phyloP scores from a whole-genome alignment of 805 yeast genomes.

The Metschnikowia rubicola region DNA sequence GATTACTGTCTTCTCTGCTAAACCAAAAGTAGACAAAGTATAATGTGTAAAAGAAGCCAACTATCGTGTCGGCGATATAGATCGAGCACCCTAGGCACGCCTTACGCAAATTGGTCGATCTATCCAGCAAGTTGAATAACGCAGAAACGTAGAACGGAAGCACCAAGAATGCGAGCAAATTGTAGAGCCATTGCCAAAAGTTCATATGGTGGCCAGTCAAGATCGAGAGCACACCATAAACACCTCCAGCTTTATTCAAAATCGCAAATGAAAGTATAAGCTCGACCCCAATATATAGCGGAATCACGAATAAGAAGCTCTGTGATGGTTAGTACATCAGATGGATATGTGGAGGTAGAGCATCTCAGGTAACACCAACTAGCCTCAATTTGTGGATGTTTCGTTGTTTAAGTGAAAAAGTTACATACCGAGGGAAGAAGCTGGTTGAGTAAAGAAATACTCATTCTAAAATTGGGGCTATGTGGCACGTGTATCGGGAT shows the following conservation, averaged over 20 bases:
- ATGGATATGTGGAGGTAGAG: too few relatives aligned
- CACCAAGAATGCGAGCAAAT: slow-evolving; percentile 58
- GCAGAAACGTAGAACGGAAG: slow-evolving; percentile 67
- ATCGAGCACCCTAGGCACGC: slow-evolving; percentile 61
- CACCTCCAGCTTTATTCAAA: slow-evolving; percentile 84
- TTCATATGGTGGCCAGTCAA: slow-evolving; percentile 87
- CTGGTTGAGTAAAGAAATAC: slow-evolving; percentile 3
- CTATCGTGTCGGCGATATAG: slow-evolving; percentile 63
- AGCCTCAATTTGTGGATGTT: neutral
- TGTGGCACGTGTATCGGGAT: neutral
- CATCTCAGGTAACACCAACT: neutral
- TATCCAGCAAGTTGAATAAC: slow-evolving; percentile 36
- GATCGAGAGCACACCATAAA: slow-evolving; percentile 79
- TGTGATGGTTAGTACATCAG: slow-evolving; percentile 14
- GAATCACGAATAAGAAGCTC: slow-evolving; percentile 67
- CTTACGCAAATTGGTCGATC: slow-evolving; percentile 53
- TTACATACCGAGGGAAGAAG: slow-evolving; percentile 14
- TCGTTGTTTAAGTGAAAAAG: neutral
- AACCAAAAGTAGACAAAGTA: slow-evolving; percentile 81
- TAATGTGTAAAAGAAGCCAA: slow-evolving; percentile 65
- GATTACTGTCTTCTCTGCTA: slow-evolving; percentile 39
- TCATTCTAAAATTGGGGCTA: slow-evolving; percentile 1
- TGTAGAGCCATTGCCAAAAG: slow-evolving; percentile 77
- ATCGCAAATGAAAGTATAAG: slow-evolving; percentile 69
- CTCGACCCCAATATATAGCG: slow-evolving; percentile 87